Percentiles rank a stretch among this genome's conserved stretches.
These are phyloP conservation scores for Vaccinium darrowii DNA, from an alignment of 148 eudicot species.

Conservation along the genomic window DNA sequence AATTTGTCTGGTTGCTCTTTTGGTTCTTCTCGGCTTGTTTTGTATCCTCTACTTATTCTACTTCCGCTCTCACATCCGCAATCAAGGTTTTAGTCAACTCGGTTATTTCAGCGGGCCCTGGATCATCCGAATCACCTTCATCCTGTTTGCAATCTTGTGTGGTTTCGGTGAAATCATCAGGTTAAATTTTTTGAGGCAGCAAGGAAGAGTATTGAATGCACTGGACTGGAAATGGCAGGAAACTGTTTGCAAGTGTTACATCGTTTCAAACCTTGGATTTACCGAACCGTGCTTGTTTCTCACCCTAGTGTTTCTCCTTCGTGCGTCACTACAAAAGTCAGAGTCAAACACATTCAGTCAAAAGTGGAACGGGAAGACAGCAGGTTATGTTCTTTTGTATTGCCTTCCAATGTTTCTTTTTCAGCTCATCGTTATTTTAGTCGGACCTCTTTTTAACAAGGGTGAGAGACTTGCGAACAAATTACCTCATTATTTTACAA, in stretches of 20 bases:
- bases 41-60: conserved; percentile 73
- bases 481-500: conserved; percentile 54
- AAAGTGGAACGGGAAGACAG: conserved; percentile 76
- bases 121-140: conserved; percentile 64
- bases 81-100: conserved; percentile 52
- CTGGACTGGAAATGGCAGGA: conserved; percentile 71
- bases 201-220: conserved; percentile 53
- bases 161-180: conserved; percentile 72
- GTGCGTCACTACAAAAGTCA: conserved; percentile 68
- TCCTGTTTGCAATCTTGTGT: conserved; percentile 79
- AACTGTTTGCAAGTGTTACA: conserved; percentile 83
- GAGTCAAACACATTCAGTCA: conserved; percentile 51
- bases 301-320: conserved; percentile 72
- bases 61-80: conserved; percentile 58
- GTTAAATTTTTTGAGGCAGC: conserved; percentile 56
- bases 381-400: conserved; percentile 60
- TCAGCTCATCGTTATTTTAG: conserved; percentile 57
- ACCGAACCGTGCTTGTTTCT: conserved; percentile 95
- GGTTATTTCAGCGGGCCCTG: conserved; percentile 90
- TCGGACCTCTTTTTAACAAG: conserved; percentile 49
- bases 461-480: conserved; percentile 29
- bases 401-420: conserved; percentile 74
- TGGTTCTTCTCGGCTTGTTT: conserved; percentile 62
- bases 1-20: conserved; percentile 62
- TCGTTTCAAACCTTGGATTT: conserved; percentile 83